Conservation (phyloP, 1,284 basidiomycete genomes). For the Sparassis latifolia region DNA sequence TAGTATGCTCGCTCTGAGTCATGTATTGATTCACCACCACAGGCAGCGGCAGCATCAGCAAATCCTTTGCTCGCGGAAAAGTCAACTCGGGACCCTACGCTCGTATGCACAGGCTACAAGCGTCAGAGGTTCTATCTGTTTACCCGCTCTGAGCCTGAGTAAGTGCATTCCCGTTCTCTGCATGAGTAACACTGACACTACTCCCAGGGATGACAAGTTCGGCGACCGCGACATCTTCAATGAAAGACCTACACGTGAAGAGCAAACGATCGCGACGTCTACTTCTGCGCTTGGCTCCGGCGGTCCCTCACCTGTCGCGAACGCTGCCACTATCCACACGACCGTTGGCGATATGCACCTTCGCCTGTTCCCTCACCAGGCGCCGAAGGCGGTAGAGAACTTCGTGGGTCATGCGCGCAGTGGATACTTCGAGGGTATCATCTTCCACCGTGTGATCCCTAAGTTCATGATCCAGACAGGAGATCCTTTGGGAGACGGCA, state of each 20-base stretch:
- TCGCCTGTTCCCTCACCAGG: slow-evolving; percentile 85
- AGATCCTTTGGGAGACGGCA: slow-evolving; percentile 95
- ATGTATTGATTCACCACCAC: neutral
- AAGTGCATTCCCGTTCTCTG: slow-evolving; percentile 24
- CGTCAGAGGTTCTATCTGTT: slow-evolving; percentile 96
- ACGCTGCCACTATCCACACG: slow-evolving; percentile 88
- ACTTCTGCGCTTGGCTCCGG: slow-evolving; percentile 39
- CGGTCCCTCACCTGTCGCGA: slow-evolving; percentile 63
- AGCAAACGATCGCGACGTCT: slow-evolving; percentile 83
- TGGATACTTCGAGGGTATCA: slow-evolving; percentile 89
- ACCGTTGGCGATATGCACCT: slow-evolving; percentile 93
- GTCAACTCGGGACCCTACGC: slow-evolving; percentile 80
- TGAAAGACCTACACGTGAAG: slow-evolving; percentile 94
- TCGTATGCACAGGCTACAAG: slow-evolving; percentile 93
- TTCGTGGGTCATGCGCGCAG: slow-evolving; percentile 92
- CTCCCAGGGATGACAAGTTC: slow-evolving; percentile 70
- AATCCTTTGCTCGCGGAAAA: slow-evolving; percentile 91
- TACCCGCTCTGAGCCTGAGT: slow-evolving; percentile 89
- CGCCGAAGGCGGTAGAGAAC: slow-evolving; percentile 95
- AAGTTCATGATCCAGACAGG: slow-evolving; percentile 99
- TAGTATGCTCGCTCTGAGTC: neutral
- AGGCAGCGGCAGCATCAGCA: slow-evolving; percentile 92
- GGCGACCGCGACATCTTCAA: slow-evolving; percentile 98
- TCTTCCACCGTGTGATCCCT: slow-evolving; percentile 97
- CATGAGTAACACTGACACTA: neutral